Percentiles rank a stretch among this genome's conserved stretches.
These are phyloP conservation scores for Vigna trinervia DNA, from an alignment of 306 rosid species.

Conservation along the genomic window DNA sequence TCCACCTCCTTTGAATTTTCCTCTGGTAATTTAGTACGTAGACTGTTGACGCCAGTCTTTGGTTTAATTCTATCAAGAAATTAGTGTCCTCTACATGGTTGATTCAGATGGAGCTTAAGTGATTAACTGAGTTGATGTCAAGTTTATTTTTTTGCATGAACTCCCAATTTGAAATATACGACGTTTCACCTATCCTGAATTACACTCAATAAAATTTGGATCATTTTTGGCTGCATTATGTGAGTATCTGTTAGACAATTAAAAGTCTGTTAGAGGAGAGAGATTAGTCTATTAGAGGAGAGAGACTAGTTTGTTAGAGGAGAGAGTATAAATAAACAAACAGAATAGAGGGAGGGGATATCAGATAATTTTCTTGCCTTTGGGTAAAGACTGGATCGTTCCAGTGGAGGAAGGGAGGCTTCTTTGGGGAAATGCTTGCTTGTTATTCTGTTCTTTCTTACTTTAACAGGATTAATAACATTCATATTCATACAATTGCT, in stretches of 20 bases:
- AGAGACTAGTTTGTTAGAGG: too few relatives aligned
- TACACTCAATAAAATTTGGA: background rate
- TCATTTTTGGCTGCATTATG: background rate
- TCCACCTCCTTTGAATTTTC: background rate
- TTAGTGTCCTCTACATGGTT: background rate
- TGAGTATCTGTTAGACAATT: background rate
- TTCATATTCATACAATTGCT: too few relatives aligned
- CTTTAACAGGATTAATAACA: too few relatives aligned
- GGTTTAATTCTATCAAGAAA: background rate
- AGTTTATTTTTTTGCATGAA: constrained; percentile 6
- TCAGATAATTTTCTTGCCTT: too few relatives aligned
- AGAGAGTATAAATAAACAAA: too few relatives aligned
- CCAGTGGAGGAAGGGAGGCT: too few relatives aligned
- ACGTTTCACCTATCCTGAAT: background rate
- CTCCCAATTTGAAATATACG: background rate
- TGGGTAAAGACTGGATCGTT: too few relatives aligned
- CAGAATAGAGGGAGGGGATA: too few relatives aligned
- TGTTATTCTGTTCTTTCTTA: too few relatives aligned
- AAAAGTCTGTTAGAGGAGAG: too few relatives aligned
- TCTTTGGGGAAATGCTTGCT: too few relatives aligned
- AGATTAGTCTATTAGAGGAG: too few relatives aligned
- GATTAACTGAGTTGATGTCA: constrained; percentile 8
- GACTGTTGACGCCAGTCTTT: constrained; percentile 1
- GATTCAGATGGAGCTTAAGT: constrained; percentile 1
- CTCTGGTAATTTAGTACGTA: background rate